Percentiles rank a stretch among this genome's conserved stretches.
Conservation (phyloP, 257 asterid species). For the Solanum habrochaites region DNA sequence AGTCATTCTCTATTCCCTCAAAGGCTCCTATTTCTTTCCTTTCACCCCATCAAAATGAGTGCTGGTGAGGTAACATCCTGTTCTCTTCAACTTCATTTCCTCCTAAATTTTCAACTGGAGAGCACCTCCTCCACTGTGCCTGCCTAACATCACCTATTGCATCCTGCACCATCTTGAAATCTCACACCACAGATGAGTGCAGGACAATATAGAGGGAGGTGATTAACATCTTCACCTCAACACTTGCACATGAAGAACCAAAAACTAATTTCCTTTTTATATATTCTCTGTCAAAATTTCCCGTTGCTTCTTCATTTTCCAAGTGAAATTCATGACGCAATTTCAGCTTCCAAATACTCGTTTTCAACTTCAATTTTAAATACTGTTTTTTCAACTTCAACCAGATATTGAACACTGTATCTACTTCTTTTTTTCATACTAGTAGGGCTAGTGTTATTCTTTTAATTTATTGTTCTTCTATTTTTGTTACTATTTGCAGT, state of each 20-base stretch:
- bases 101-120: background rate
- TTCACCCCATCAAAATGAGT: background rate
- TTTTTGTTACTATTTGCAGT: background rate
- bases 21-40: background rate
- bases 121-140: background rate
- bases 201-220: background rate
- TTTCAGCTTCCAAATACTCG: background rate
- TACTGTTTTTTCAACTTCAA: background rate
- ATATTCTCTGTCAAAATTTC: background rate
- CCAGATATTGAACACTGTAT: background rate
- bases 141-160: background rate
- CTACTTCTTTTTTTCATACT: background rate
- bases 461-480: background rate
- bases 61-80: background rate
- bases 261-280: background rate
- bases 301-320: background rate
- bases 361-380: background rate
- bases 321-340: background rate
- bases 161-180: background rate
- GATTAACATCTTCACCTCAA: background rate
- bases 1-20: background rate
- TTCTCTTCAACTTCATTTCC: background rate
- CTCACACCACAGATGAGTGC: background rate
- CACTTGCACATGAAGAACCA: background rate
- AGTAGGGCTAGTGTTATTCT: background rate